phyloP scores from a whole-genome alignment of 495 filamentous ascomycete species.

The Xylaria cubensis region DNA sequence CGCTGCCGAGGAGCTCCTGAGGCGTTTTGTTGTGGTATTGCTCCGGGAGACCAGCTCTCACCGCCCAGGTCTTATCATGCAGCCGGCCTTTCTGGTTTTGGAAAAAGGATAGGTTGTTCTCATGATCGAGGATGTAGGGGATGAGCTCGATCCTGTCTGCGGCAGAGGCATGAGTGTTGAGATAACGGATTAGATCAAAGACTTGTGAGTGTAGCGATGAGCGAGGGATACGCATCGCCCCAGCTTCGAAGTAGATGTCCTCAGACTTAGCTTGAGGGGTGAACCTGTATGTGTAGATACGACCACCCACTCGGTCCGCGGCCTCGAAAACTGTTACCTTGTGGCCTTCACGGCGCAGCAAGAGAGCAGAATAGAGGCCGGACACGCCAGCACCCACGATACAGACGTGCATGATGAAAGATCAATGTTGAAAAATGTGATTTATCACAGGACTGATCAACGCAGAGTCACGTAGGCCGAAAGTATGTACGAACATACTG shows the following conservation, averaged over 20 bases:
- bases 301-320: conserved; percentile 28
- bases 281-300: conserved; percentile 33
- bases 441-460: no score
- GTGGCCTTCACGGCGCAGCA: conserved; percentile 28
- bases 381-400: conserved; percentile 37
- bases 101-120: no score
- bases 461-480: no score
- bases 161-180: conserved; percentile 21
- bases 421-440: neutral
- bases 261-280: conserved; percentile 22
- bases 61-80: no score
- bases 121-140: conserved; percentile 9
- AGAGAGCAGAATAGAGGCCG: conserved; percentile 33
- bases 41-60: no score
- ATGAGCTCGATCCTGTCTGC: conserved; percentile 24
- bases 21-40: no score
- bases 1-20: conserved; percentile 19
- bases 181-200: conserved; percentile 29
- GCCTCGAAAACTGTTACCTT: conserved; percentile 32
- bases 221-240: conserved; percentile 32
- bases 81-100: no score
- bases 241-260: conserved; percentile 31
- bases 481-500: no score
- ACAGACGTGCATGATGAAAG: conserved; percentile 22
- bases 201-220: conserved; percentile 26